Percentiles rank a stretch among this genome's conserved stretches.
Conservation (phyloP, 345 rosid genomes). For the Populus deltoides region DNA sequence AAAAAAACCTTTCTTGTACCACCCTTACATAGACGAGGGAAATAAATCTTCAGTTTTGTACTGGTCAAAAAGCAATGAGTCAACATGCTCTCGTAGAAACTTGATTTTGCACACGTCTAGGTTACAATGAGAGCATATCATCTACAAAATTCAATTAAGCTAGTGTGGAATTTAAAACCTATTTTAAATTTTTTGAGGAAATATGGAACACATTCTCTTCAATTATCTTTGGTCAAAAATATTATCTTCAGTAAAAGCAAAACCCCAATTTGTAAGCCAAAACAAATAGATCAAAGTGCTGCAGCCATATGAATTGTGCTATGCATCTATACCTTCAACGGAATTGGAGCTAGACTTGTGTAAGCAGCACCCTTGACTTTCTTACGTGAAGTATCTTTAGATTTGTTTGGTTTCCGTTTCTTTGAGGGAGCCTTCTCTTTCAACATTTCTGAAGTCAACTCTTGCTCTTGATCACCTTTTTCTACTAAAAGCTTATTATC, state of each 20-base stretch:
- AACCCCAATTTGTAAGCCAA: not conserved
- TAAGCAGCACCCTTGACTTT: conserved; percentile 46
- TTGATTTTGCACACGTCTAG: not conserved
- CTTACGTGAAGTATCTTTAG: conserved; percentile 49
- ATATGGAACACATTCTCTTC: not conserved
- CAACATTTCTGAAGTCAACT: conserved; percentile 22
- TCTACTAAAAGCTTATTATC: not conserved
- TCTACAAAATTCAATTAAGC: too few species aligned
- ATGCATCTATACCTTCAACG: conserved; percentile 31
- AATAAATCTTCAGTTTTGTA: not conserved
- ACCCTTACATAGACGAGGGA: not conserved
- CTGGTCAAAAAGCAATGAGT: too few species aligned
- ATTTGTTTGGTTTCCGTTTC: conserved; percentile 64
- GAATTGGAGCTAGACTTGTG: conserved; percentile 31
- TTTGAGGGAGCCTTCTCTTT: conserved; percentile 22
- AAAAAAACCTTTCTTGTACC: not conserved
- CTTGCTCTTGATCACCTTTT: conserved; percentile 20
- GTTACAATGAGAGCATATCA: not conserved
- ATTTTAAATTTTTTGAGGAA: not conserved
- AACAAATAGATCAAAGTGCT: not conserved
- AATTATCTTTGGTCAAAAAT: not conserved
- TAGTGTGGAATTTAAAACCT: not conserved
- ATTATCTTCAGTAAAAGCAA: not conserved
- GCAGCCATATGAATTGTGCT: not conserved
- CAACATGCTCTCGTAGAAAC: not conserved